Evolutionary conservation across 2,329 filamentous ascomycete species (phyloP), one percentile per base, ranked within the genome.

Genomic region (Aquanectria penicillioides): DNA sequence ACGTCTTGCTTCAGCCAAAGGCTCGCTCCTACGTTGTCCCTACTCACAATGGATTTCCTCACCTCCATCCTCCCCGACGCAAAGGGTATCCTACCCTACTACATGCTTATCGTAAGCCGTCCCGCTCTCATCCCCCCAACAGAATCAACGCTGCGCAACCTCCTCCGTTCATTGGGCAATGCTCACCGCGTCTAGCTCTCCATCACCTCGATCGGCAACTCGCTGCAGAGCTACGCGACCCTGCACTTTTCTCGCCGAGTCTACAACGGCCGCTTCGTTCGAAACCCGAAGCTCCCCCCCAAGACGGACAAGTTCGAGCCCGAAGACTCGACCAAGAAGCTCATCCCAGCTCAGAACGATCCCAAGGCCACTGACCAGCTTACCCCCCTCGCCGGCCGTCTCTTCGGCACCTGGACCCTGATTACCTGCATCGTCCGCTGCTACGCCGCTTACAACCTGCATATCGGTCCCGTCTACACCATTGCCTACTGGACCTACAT

Each of bases 401-500:
- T 92, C 17, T 97, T 97, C 74, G 93, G 91, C 51, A 95, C 92
- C 25, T 97, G 93, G 89, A 96, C 94, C 0, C 83, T 94, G 57
- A 81, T 97, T 57, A 89, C 90, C 6, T 86, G 88, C 57, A 80
- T 97, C 47, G 84, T 97, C 38, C 87, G 94, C 49, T 79, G 93
- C 65, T 96, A 96, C 72, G 92, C 92, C 5, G 91, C 92, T 28
- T 97, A 96, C 78, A 83, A 96, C 75, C 86, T 97, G 63, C 81
- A 87, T 65, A 83, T 92, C 60, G 85, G 86, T 1, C 83, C 85
- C 38, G 81, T 94, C 52, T 97, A 96, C 75, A 86, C 95, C 74
- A 81, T 97, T 57, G 90, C 90, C 13, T 79, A 95, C 65, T 92
- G 89, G 85, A 95, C 91, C 7, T 97, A 94, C 74, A 83, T 87